A percentile compares a stretch with the other conserved stretches of the same genome.
These are phyloP conservation scores for Moniliophthora roreri DNA, from an alignment of 1,284 basidiomycete genomes.

Conservation along the genomic window DNA sequence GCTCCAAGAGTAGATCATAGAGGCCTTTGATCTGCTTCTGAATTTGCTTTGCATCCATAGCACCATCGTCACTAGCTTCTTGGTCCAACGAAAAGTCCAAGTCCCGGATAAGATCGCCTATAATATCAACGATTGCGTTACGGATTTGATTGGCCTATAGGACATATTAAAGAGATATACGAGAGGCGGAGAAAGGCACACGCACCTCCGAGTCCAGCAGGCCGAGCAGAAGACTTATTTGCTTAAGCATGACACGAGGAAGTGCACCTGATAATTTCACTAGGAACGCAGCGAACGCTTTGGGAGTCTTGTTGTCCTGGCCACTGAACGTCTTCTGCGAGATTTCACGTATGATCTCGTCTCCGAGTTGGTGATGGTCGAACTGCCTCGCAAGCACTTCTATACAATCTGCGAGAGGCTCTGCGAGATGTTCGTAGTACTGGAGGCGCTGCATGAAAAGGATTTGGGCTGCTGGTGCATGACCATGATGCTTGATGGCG, in stretches of 20 bases:
- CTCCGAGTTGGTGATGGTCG: slow-evolving; percentile 86
- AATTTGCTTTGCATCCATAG: slow-evolving; percentile 56
- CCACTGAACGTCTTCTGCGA: slow-evolving; percentile 75
- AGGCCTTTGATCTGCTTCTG: slow-evolving; percentile 85
- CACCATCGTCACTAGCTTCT: slow-evolving; percentile 51
- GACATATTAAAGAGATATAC: neutral
- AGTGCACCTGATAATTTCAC: slow-evolving; percentile 79
- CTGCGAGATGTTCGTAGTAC: slow-evolving; percentile 93
- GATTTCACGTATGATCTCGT: slow-evolving; percentile 89
- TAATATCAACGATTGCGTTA: slow-evolving; percentile 86
- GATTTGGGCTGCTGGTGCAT: slow-evolving; percentile 84
- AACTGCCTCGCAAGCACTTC: slow-evolving; percentile 82
- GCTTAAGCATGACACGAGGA: slow-evolving; percentile 88
- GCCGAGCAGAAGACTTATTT: slow-evolving; percentile 81
- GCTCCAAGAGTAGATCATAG: slow-evolving; percentile 83
- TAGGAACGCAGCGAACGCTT: slow-evolving; percentile 86
- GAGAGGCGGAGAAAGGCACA: slow-evolving; percentile 7
- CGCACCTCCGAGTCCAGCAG: slow-evolving; percentile 92
- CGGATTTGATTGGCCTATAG: slow-evolving; percentile 91
- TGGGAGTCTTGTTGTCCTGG: slow-evolving; percentile 87
- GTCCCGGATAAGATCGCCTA: slow-evolving; percentile 80
- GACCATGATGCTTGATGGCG: slow-evolving; percentile 90
- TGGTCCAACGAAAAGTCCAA: slow-evolving; percentile 42
- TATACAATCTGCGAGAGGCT: slow-evolving; percentile 92
- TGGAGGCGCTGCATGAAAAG: slow-evolving; percentile 91